Percentiles rank a stretch among this genome's conserved stretches.
Evolutionary conservation across 306 rosid genomes (phyloP).

Genomic region (Prinsepia uniflora): DNA sequence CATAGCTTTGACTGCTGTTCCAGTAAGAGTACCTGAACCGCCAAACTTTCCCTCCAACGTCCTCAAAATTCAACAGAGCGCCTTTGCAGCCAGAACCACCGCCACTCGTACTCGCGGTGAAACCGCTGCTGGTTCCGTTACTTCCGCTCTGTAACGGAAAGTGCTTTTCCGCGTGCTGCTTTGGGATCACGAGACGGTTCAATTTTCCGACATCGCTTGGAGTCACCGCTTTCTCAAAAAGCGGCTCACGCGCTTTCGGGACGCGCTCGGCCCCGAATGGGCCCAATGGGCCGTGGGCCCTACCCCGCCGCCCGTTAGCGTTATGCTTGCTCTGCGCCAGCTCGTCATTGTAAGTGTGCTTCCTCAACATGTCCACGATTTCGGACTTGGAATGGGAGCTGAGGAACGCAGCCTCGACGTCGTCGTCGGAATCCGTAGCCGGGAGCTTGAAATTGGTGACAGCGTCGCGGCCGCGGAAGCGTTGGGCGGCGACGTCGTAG

Average conservation of each 20-base stretch:
- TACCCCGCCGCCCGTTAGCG: constrained; percentile 13
- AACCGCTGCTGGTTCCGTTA: not conserved
- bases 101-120: not conserved
- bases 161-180: constrained; percentile 95
- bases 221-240: constrained; percentile 85
- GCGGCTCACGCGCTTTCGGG: constrained; percentile 52
- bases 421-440: constrained; percentile 25
- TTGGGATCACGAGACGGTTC: constrained; percentile 86
- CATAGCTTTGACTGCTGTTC: constrained; percentile 98
- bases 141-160: constrained; percentile 58
- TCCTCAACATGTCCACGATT: constrained; percentile 92
- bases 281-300: not conserved
- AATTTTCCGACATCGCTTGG: constrained; percentile 95
- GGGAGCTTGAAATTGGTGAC: constrained; percentile 71
- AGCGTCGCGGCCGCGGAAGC: constrained; percentile 94
- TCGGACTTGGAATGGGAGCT: constrained; percentile 79
- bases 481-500: constrained; percentile 82
- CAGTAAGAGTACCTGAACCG: constrained; percentile 92
- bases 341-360: constrained; percentile 92
- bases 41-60: constrained; percentile 93
- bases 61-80: constrained; percentile 69
- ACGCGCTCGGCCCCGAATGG: constrained; percentile 14
- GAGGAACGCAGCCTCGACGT: constrained; percentile 50
- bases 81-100: constrained; percentile 42
- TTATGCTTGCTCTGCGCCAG: constrained; percentile 72